Evolutionary conservation across 495 filamentous ascomycete species (phyloP), one percentile per base, ranked within the genome.

Genomic region (Chaetomidium leptoderma): DNA sequence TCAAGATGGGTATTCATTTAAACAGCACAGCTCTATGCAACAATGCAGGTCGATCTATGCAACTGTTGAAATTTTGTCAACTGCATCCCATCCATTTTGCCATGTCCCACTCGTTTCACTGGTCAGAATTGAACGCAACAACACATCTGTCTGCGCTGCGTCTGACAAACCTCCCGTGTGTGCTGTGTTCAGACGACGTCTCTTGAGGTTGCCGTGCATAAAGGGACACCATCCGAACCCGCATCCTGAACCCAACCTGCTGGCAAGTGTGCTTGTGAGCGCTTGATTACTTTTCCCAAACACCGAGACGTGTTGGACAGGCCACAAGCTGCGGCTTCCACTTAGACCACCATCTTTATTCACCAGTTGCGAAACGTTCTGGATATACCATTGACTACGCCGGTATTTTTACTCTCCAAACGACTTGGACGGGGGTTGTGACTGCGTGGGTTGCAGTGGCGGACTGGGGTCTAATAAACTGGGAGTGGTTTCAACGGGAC

Each of bases 41-140:
- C n/a, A n/a, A n/a, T n/a, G n/a, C n/a, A n/a, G n/a, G n/a, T n/a
- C n/a, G n/a, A n/a, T n/a, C n/a, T n/a, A n/a, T n/a, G n/a, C n/a
- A n/a, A n/a, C n/a, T n/a, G n/a, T n/a, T n/a, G n/a, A n/a, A n/a
- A n/a, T n/a, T n/a, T n/a, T n/a, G n/a, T n/a, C n/a, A n/a, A n/a
- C 16, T 36, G 32, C 48, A n/a, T 23, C 6, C 17, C 48, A 55
- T 3, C 16, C 11, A 21, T 57, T 57, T 35, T 24, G 16, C 44
- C 16, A 17, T 10, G 55, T 39, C 55, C 55, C 55, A 58, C 54
- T 32, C 19, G 37, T 36, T 37, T 35, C 2, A 17, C 8, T 44
- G 32, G 26, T 33, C 36, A 26, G 24, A 21, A 5, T 23, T 40
- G 30, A 52, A 8, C 32, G 14, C 32, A 8, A 35, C 32, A 35